These are phyloP conservation scores for Chytriomyces sp. DNA, from an alignment of 192 early-diverging fungal genomes.

Conservation along the genomic window DNA sequence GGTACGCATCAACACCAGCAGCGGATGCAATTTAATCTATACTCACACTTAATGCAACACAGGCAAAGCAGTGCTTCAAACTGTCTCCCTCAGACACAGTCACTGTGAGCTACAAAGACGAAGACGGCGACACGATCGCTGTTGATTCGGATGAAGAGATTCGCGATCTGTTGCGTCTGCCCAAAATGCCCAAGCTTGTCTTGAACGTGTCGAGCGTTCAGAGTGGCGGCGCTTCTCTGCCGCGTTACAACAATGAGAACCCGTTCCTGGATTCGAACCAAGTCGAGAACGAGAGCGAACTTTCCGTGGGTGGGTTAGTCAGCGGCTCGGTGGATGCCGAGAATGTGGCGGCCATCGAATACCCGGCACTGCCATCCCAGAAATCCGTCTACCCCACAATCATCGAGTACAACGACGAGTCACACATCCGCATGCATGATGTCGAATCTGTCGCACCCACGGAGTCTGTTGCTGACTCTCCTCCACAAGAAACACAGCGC, in stretches of 20 bases:
- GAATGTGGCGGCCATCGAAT: background rate
- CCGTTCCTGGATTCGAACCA: no score
- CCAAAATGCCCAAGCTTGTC: constrained; percentile 12
- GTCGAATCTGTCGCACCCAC: constrained; percentile 22
- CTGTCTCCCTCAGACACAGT: background rate
- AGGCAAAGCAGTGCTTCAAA: constrained; percentile 8
- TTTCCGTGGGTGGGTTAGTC: no score
- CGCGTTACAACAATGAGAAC: background rate
- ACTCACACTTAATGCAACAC: background rate
- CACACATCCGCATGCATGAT: constrained; percentile 20
- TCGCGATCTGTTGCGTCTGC: background rate
- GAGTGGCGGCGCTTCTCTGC: background rate
- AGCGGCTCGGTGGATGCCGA: background rate
- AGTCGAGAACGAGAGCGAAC: no score
- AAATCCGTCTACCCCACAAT: background rate
- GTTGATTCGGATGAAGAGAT: constrained; percentile 11
- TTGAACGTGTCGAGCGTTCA: background rate
- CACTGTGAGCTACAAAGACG: constrained; percentile 16
- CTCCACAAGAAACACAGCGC: background rate
- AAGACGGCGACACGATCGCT: constrained; percentile 26
- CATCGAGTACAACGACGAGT: background rate
- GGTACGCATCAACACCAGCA: background rate
- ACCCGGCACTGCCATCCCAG: background rate
- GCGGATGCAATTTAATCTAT: background rate
- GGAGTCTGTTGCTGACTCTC: background rate